phyloP scores from a whole-genome alignment of 2,329 filamentous ascomycete species.

The Penicillium sp. region DNA sequence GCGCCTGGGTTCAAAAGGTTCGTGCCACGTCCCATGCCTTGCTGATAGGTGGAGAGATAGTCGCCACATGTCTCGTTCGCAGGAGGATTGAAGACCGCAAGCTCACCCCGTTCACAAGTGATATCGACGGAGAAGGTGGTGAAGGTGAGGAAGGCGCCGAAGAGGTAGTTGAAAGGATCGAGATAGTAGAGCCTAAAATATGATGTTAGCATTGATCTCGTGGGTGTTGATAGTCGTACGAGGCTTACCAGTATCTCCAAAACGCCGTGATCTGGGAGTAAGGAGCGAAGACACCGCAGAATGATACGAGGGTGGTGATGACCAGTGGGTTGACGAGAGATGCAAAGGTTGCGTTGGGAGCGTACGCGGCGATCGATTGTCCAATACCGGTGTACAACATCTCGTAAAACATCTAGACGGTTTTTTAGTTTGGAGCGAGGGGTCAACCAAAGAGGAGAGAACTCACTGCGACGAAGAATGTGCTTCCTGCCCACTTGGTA shows the following conservation, averaged over 20 bases:
- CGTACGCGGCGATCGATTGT: conserved; percentile 11
- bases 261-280: conserved; percentile 7
- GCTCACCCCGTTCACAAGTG: conserved; percentile 7
- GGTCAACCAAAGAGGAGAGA: conserved; percentile 12
- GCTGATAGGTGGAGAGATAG: conserved; percentile 16
- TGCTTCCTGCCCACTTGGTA: neutral
- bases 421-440: conserved; percentile 15
- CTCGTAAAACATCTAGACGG: conserved; percentile 15
- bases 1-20: conserved; percentile 49
- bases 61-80: conserved; percentile 13
- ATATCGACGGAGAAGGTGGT: conserved; percentile 12
- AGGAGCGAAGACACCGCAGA: conserved; percentile 10
- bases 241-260: conserved; percentile 11
- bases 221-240: conserved; percentile 3
- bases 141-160: conserved; percentile 13
- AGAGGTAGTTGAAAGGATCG: conserved; percentile 11
- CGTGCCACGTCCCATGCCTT: conserved; percentile 14
- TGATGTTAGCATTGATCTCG: conserved; percentile 4
- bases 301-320: conserved; percentile 4
- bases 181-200: conserved; percentile 10
- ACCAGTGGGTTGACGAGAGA: conserved; percentile 11
- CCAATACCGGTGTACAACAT: conserved; percentile 10
- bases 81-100: conserved; percentile 15
- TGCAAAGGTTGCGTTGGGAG: conserved; percentile 12
- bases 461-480: conserved; percentile 29